phyloP scores from a whole-genome alignment of 2,329 filamentous ascomycete species.

The Orbilia javanica region DNA sequence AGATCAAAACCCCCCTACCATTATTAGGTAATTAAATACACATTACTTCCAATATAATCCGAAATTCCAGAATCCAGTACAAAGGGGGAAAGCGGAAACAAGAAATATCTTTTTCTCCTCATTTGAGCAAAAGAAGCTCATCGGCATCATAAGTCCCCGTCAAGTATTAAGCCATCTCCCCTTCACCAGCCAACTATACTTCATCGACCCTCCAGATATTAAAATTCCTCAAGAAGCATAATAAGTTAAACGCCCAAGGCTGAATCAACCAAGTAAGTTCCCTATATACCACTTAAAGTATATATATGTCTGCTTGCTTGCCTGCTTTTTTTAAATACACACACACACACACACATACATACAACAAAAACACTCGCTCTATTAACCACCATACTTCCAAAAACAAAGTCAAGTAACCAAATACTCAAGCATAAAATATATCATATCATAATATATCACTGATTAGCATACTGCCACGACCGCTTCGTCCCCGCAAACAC shows the following conservation, averaged over 20 bases:
- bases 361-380: neutral
- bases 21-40: neutral
- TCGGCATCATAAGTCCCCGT: neutral
- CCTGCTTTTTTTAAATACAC: neutral
- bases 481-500: slow-evolving; percentile 63
- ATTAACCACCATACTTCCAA: too few species aligned
- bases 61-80: neutral
- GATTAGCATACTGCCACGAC: slow-evolving; percentile 60
- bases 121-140: neutral
- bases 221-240: neutral
- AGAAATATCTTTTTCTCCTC: neutral
- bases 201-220: neutral
- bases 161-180: neutral
- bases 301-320: neutral
- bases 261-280: neutral
- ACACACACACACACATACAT: neutral
- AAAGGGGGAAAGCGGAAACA: neutral
- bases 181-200: too few species aligned
- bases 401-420: too few species aligned
- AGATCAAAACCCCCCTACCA: neutral
- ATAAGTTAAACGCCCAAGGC: slow-evolving; percentile 3
- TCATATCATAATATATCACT: too few species aligned
- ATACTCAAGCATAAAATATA: neutral
- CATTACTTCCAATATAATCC: neutral
- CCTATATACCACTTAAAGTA: neutral